A percentile compares a stretch with the other conserved stretches of the same genome.
These are phyloP conservation scores for Conticribra guillardii DNA, from an alignment of 108 stramenopile species.

Conservation along the genomic window DNA sequence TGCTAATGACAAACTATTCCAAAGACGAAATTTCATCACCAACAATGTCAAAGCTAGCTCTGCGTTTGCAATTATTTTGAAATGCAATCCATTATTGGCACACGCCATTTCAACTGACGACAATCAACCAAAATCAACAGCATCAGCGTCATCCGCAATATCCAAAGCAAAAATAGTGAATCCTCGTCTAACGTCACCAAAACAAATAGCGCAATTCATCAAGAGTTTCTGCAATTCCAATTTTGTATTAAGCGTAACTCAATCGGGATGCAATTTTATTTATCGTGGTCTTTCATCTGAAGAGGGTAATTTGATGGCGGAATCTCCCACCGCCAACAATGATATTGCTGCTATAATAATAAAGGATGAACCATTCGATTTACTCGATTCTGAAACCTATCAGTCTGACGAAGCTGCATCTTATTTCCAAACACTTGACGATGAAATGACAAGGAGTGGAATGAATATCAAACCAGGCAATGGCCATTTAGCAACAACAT, in stretches of 20 bases:
- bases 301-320: neutral
- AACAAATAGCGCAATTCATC: constrained; percentile 34
- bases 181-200: neutral
- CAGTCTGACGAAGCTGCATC: constrained; percentile 40
- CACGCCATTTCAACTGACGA: neutral
- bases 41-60: too few relatives aligned
- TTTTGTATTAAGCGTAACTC: constrained; percentile 25
- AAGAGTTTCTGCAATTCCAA: constrained; percentile 18
- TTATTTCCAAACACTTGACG: constrained; percentile 48
- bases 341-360: constrained; percentile 18
- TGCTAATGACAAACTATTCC: too few relatives aligned
- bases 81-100: too few relatives aligned
- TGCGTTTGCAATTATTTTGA: too few relatives aligned
- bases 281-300: constrained; percentile 41
- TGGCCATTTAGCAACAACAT: constrained; percentile 49
- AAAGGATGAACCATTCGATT: constrained; percentile 43
- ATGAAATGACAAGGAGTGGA: constrained; percentile 30
- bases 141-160: too few relatives aligned
- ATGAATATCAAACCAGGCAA: constrained; percentile 45
- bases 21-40: too few relatives aligned
- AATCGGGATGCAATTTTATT: constrained; percentile 42
- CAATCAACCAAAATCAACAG: too few relatives aligned
- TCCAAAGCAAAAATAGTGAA: neutral
- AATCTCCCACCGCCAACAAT: constrained; percentile 3
- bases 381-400: constrained; percentile 47